Base-by-base conservation (phyloP, 2,329 filamentous ascomycete species). In the Cyanodermella asteris region DNA sequence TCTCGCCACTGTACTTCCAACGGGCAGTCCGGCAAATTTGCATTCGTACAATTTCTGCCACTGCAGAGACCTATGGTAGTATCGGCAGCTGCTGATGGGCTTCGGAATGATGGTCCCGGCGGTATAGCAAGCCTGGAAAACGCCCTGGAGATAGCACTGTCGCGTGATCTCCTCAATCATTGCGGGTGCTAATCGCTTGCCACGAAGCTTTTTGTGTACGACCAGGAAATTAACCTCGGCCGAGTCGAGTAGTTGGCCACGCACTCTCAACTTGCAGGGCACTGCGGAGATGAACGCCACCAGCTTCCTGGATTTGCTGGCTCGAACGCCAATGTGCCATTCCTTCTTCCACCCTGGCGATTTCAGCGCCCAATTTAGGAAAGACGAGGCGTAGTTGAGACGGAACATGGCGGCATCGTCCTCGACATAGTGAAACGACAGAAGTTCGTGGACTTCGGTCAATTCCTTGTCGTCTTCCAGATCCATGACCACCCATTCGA, bases 191-290 rank as follows among this genome's bases (percentile, higher is more conserved):
- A 97, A 67, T 27, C 87, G 72, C 57, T 94, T 93, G 29, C 76
- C 70, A 25, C 87, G 77, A 16, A 97, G 68, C 53, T 94, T 94
- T 61, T 94, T 94, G 61, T 97, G 87, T 28, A 97, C 73, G 43
- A 82, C 91, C 36, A 97, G 71, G 53, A 94, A 97, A 57, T 97
- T 97, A 52, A 97, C 87, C 49, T 97, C 87, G 24, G 77, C 81
- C 37, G 76, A 72, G 33, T 70, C 65, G 31, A 97, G 53, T 29
- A 64, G 53, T 31, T 75, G 75, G 31, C 73, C 59, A 34, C 82
- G 75, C 21, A 97, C 71, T 26, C 74, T 71, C 29, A 97, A 58
- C 35, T 72, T 64, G 31, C 87, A 72, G 1, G 87, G 87, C 22
- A 94, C 77, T 38, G 81, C 87, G 20, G 81, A 90, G 44, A 97